Percentiles rank a stretch among this genome's conserved stretches.
These are phyloP conservation scores for Heracleum sosnowskyi DNA, from an alignment of 129 eudicot genomes.

Conservation along the genomic window DNA sequence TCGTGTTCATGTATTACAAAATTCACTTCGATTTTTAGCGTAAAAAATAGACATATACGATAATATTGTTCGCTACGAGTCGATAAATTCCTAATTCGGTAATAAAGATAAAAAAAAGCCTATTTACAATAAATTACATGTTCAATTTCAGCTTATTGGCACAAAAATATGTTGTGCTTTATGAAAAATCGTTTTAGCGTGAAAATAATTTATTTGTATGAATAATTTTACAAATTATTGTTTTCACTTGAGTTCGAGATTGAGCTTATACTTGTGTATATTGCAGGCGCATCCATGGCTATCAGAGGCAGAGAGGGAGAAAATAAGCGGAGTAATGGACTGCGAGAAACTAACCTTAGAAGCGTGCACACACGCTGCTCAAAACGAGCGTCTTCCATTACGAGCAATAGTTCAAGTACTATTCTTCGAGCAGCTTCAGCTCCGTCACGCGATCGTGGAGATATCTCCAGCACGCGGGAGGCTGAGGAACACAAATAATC, in stretches of 20 bases:
- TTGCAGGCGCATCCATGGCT: constrained; percentile 91
- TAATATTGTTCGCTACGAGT: no score
- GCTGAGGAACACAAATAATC: not conserved
- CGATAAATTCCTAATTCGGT: no score
- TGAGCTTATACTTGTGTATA: not conserved
- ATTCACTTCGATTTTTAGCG: not conserved
- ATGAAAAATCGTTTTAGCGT: no score
- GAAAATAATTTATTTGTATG: no score
- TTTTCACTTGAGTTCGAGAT: no score
- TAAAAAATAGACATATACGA: not conserved
- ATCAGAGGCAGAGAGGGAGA: constrained; percentile 67
- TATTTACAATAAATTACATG: no score
- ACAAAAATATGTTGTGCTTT: no score
- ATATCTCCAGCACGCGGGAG: constrained; percentile 13
- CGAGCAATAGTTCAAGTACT: constrained; percentile 86
- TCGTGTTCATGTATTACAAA: not conserved
- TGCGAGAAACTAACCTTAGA: constrained; percentile 87
- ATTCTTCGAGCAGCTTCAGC: constrained; percentile 96
- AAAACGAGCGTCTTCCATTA: constrained; percentile 91
- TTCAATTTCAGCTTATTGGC: no score
- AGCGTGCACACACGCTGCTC: constrained; percentile 99
- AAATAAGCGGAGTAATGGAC: constrained; percentile 68
- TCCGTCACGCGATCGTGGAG: constrained; percentile 84
- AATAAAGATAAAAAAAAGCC: no score
- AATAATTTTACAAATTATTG: no score